A percentile compares a stretch with the other conserved stretches of the same genome.
Conservation (phyloP, 306 rosid genomes). For the Abrus precatorius region DNA sequence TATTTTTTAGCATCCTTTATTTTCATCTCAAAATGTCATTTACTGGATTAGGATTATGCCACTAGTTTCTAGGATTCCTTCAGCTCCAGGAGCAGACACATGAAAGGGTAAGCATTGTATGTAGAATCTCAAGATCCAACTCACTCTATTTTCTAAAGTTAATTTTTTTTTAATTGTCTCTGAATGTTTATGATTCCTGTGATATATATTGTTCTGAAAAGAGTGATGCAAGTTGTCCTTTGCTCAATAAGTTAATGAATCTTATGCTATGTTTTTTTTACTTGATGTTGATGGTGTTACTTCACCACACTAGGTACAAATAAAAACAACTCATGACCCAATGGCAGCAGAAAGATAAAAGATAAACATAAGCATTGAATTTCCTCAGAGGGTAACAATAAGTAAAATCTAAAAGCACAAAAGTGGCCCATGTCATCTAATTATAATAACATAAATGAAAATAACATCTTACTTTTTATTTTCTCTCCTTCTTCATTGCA, state of each 20-base stretch:
- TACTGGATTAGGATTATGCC: conserved; percentile 30
- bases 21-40: conserved; percentile 36
- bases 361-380: conserved; percentile 27
- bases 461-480: conserved; percentile 31
- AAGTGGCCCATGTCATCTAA: conserved; percentile 15
- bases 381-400: conserved; percentile 31
- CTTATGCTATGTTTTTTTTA: conserved; percentile 33
- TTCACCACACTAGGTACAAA: conserved; percentile 39
- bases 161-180: not conserved
- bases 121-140: conserved; percentile 36
- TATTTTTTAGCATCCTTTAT: conserved; percentile 8
- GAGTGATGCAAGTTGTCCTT: conserved; percentile 47
- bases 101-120: conserved; percentile 41
- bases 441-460: conserved; percentile 42
- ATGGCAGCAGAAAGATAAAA: conserved; percentile 20
- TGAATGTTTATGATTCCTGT: conserved; percentile 30
- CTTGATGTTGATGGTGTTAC: conserved; percentile 28
- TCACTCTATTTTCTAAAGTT: conserved; percentile 10
- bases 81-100: conserved; percentile 25
- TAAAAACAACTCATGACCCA: conserved; percentile 25
- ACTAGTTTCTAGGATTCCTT: conserved; percentile 47
- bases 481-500: not conserved
- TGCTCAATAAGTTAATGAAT: conserved; percentile 35
- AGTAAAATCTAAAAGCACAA: not conserved
- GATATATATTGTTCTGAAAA: conserved; percentile 27